phyloP scores from a whole-genome alignment of 2,329 filamentous ascomycete species.

The Microcyclospora tardicrescens region DNA sequence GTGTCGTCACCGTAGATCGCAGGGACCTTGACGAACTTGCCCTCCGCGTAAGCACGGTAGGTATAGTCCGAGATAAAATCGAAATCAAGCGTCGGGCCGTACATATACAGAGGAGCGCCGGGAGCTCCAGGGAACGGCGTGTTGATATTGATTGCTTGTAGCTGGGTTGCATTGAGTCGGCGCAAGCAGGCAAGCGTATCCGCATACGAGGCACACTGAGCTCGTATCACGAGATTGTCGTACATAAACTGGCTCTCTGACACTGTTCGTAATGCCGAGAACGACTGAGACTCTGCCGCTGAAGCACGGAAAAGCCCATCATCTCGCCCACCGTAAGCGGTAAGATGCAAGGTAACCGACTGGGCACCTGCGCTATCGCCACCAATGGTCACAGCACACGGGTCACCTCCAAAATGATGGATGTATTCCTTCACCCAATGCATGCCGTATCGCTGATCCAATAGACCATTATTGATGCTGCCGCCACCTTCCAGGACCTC shows the following conservation, averaged over 20 bases:
- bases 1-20: constrained; percentile 45
- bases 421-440: constrained; percentile 60
- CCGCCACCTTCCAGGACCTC: constrained; percentile 36
- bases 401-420: constrained; percentile 54
- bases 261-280: constrained; percentile 36
- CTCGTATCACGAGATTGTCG: constrained; percentile 37
- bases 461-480: constrained; percentile 54
- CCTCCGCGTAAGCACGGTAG: constrained; percentile 34
- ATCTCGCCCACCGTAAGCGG: constrained; percentile 34
- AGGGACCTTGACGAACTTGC: constrained; percentile 39
- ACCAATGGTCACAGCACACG: constrained; percentile 52
- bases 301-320: constrained; percentile 40
- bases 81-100: constrained; percentile 38
- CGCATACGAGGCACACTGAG: constrained; percentile 28
- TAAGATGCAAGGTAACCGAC: constrained; percentile 52
- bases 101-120: constrained; percentile 36
- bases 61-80: constrained; percentile 40
- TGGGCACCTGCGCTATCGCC: constrained; percentile 57
- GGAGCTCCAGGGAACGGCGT: constrained; percentile 34
- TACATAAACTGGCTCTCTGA: constrained; percentile 39
- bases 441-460: constrained; percentile 56
- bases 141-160: constrained; percentile 36
- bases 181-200: constrained; percentile 38
- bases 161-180: constrained; percentile 26
- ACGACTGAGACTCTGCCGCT: constrained; percentile 42